These are phyloP conservation scores for Calonectria leucothoes DNA, from an alignment of 2,329 filamentous ascomycete species.

Conservation along the genomic window DNA sequence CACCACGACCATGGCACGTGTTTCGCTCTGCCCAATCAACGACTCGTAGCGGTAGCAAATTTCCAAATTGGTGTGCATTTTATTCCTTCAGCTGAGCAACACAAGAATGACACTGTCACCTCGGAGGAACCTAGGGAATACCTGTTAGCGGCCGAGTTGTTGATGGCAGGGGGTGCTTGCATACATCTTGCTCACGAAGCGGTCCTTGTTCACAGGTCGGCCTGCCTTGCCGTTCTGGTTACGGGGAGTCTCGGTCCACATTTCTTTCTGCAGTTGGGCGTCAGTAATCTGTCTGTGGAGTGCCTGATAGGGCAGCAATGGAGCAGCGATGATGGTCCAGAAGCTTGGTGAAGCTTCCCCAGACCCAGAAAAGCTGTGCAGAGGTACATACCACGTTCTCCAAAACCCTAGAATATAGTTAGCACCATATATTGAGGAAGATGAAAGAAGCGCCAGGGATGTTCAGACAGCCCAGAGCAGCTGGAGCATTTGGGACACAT, in stretches of 20 bases:
- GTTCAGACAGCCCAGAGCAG: not conserved
- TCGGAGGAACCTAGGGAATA: slow-evolving; percentile 14
- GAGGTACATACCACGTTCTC: slow-evolving; percentile 19
- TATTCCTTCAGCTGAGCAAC: slow-evolving; percentile 13
- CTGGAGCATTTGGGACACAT: not conserved
- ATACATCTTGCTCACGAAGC: slow-evolving; percentile 24
- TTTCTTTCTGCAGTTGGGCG: slow-evolving; percentile 11
- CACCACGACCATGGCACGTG: not conserved
- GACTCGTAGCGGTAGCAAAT: not conserved
- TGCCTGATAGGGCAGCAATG: not conserved
- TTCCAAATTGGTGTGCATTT: not conserved
- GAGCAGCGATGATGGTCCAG: not conserved
- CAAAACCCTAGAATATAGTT: slow-evolving; percentile 4
- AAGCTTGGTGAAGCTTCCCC: not conserved
- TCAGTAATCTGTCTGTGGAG: slow-evolving; percentile 1
- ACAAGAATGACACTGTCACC: slow-evolving; percentile 21
- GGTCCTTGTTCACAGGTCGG: slow-evolving; percentile 22
- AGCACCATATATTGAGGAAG: not conserved
- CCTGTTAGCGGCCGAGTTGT: not conserved
- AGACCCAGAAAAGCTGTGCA: not conserved
- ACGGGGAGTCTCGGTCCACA: slow-evolving; percentile 21
- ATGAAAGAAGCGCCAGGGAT: not conserved
- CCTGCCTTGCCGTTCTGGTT: slow-evolving; percentile 18
- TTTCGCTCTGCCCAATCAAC: not conserved
- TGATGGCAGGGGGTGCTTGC: not conserved